Evolutionary conservation across 2,329 filamentous ascomycete genomes (phyloP).

Genomic region (Neocucurbitaria cava): DNA sequence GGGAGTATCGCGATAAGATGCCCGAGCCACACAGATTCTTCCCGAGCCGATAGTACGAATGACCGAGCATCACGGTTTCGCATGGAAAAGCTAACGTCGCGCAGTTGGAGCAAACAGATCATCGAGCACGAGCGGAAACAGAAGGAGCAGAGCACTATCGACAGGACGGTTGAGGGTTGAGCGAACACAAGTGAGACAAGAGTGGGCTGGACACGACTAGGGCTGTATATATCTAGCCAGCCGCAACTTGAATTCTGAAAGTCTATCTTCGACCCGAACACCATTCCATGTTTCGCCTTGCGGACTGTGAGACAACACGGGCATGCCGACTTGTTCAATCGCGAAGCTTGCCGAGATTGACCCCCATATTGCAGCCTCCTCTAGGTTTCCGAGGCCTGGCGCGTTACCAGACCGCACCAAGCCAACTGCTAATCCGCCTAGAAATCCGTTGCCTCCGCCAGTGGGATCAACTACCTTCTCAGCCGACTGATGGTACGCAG

Average conservation of each 20-base stretch:
- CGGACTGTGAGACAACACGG: conserved; percentile 55
- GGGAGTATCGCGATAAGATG: conserved; percentile 76
- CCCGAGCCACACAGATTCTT: conserved; percentile 80
- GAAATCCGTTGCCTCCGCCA: conserved; percentile 90
- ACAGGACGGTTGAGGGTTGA: conserved; percentile 17
- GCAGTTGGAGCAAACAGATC: conserved; percentile 75
- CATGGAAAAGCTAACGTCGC: conserved; percentile 33
- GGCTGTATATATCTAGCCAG: conserved; percentile 50
- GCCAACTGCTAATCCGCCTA: conserved; percentile 68
- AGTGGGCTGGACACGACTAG: conserved; percentile 30
- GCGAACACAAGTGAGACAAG: neutral
- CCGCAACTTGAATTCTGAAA: conserved; percentile 51
- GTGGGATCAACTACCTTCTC: conserved; percentile 84
- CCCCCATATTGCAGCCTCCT: conserved; percentile 78
- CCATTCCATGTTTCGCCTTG: conserved; percentile 58
- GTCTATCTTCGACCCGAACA: conserved; percentile 50
- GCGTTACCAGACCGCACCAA: conserved; percentile 61
- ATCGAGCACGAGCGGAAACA: conserved; percentile 69
- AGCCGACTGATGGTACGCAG: conserved; percentile 70
- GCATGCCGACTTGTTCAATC: conserved; percentile 92
- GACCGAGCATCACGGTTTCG: neutral
- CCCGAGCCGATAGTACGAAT: conserved; percentile 80
- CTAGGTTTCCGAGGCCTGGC: conserved; percentile 53
- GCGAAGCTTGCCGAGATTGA: conserved; percentile 87
- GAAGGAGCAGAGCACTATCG: conserved; percentile 35